Conservation (phyloP, 2,329 filamentous ascomycete species). For the Diplodia corticola region DNA sequence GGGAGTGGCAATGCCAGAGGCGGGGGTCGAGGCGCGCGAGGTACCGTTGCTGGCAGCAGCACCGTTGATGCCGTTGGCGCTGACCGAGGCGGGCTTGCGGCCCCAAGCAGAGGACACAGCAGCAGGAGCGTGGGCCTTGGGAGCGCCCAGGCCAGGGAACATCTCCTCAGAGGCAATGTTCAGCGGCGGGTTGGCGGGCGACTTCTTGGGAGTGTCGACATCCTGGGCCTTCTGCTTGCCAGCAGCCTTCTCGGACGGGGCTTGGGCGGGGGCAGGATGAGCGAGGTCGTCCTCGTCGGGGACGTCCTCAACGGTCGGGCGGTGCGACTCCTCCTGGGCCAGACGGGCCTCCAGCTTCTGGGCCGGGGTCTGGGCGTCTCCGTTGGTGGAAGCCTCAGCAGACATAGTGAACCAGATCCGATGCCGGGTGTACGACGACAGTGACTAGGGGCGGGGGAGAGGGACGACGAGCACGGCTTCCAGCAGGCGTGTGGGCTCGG, state of each 20-base stretch:
- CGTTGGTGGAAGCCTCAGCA: constrained; percentile 38
- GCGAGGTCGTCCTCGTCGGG: constrained; percentile 74
- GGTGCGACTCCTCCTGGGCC: constrained; percentile 51
- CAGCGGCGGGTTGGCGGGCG: constrained; percentile 47
- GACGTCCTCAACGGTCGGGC: constrained; percentile 76
- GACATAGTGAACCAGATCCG: constrained; percentile 32
- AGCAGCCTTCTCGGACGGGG: constrained; percentile 63
- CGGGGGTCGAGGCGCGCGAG: constrained; percentile 64
- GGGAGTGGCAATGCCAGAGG: constrained; percentile 55
- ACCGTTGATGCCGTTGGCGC: constrained; percentile 55
- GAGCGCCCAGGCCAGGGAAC: constrained; percentile 85
- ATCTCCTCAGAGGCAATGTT: constrained; percentile 87
- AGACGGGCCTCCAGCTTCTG: constrained; percentile 68
- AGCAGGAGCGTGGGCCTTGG: constrained; percentile 62
- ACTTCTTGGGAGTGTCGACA: constrained; percentile 40
- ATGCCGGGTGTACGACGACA: constrained; percentile 21
- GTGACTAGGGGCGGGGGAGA: constrained; percentile 33
- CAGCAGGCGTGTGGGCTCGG: constrained; percentile 38
- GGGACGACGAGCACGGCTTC: constrained; percentile 42
- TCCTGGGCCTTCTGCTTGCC: constrained; percentile 67
- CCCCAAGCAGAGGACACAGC: constrained; percentile 76
- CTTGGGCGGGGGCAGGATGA: constrained; percentile 55
- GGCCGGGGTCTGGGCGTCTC: constrained; percentile 43
- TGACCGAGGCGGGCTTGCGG: constrained; percentile 58
- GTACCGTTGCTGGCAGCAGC: constrained; percentile 49